Base-by-base conservation (phyloP, 2,329 filamentous ascomycete species). In the Aspergillus uvarum region DNA sequence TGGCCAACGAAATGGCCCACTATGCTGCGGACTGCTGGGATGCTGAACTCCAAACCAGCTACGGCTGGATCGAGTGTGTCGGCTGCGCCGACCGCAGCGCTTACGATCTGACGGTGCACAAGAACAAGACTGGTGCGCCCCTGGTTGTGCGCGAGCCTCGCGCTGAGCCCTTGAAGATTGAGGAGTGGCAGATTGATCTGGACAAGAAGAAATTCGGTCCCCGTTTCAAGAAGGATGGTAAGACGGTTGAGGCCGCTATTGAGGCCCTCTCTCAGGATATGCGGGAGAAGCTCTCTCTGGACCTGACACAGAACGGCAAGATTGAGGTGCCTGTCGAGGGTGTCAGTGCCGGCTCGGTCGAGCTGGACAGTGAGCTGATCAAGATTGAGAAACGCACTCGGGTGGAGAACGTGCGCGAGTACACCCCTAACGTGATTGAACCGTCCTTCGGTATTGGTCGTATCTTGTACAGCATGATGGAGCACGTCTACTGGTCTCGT, bases 21-120 rank as follows among this genome's bases (percentile, higher is more conserved):
- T 99, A 99, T 75, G 95, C 95, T 51, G 85, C 88, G 58, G 95
- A 99, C 81, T 99, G 95, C 81, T 98, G 95, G 95, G 95, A 99
- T 77, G 94, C 92, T 14, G 95, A 99, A 77, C 82, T 99, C 58
- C 82, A 90, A 64, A 98, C 91, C 59, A 93, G 90, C 63, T 93
- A 93, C 71, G 95, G 95, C 75, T 99, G 95, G 95, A 91, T 98
- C 64, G 95, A 99, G 82, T 98, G 94, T 76, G 94, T 98, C 71
- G 95, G 95, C 63, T 98, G 95, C 77, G 95, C 95, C 62, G 94
- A 97, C 76, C 87, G 95, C 70, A 96, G 91, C 74, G 95, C 95
- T 21, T 99, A 96, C 76, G 95, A 99, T 78, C 77, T 98, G 75
- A 89, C 87, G 38, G 93, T 97, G 10, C 95, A 98, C 79, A 88